These are phyloP conservation scores for Pseudophaeomoniella oleicola DNA, from an alignment of 2,329 filamentous ascomycete species.

Conservation along the genomic window DNA sequence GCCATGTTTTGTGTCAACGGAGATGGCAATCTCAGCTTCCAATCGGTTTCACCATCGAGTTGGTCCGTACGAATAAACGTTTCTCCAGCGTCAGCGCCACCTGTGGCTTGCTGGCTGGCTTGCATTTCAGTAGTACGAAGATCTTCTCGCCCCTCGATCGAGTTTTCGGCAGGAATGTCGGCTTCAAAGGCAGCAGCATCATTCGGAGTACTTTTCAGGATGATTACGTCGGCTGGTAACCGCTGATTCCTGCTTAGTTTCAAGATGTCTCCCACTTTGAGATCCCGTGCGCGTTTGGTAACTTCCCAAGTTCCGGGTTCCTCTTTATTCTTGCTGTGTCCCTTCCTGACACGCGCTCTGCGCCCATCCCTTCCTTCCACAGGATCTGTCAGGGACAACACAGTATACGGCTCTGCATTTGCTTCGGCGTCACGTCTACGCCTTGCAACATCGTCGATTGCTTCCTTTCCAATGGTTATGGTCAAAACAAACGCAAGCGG, in stretches of 20 bases:
- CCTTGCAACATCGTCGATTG: constrained; percentile 79
- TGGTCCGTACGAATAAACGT: constrained; percentile 97
- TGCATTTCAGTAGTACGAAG: constrained; percentile 1
- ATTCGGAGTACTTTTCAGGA: constrained; percentile 63
- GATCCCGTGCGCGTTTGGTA: constrained; percentile 67
- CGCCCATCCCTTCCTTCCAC: constrained; percentile 6
- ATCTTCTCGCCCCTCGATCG: constrained; percentile 17
- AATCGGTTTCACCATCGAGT: constrained; percentile 93
- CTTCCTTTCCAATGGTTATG: constrained; percentile 92
- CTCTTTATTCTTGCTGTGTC: constrained; percentile 16
- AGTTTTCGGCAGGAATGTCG: constrained; percentile 10
- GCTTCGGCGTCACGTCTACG: constrained; percentile 81
- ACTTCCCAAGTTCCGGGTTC: constrained; percentile 43
- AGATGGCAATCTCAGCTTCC: constrained; percentile 86
- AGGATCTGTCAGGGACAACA: constrained; percentile 51
- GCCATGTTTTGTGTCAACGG: constrained; percentile 69
- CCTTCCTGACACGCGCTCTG: constrained; percentile 10
- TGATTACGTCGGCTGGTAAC: constrained; percentile 85
- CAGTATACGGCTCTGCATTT: constrained; percentile 77
- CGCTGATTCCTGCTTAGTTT: constrained; percentile 85
- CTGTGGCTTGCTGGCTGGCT: constrained; percentile 8
- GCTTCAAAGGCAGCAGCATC: constrained; percentile 31
- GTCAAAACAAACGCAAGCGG: constrained; percentile 81
- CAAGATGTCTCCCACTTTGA: constrained; percentile 91
- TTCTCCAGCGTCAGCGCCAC: constrained; percentile 45